Evolutionary conservation across 1,284 basidiomycete genomes (phyloP), one percentile per base, ranked within the genome.

Genomic region (Xanthoconium separans): DNA sequence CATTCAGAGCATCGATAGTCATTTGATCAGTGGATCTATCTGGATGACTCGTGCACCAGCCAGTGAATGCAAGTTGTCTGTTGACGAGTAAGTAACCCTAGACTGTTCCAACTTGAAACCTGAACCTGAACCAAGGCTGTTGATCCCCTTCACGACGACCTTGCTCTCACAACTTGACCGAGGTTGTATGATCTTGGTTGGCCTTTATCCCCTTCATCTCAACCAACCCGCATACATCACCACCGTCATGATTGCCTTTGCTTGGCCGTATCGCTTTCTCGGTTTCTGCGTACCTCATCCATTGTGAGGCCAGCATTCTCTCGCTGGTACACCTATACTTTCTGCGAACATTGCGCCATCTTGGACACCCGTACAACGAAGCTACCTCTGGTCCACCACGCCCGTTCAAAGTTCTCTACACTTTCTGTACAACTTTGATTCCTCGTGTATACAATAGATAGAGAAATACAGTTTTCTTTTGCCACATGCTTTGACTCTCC

Each of bases 401-500:
- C 33, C 43, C 33, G 29, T 41, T 39, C 20, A 48, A 36, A 29
- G 37, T 18, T 30, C 48, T 9, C 47, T 49, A 34, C 53, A 40
- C 41, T 45, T 47, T 54, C 49, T 70, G 54, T 68, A 63, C 50
- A 54, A 44, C 54, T 51, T 56, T 59, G 55, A 44, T 58, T 52
- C 57, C 53, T 65, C 60, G 50, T 70, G 59, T 70, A 22, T 22
- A 64, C 47, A 50, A 40, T 72, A 73, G 59, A 64, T 69, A 70
- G 61, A 55, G 60, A 72, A 71, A 72, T 71, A 72, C 57, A 73
- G 62, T 72, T 72, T 70, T 66, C 59, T 66, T 65, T 71, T 75
- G 77, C 77, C 76, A 79, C 76, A 73, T 70, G 68, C 74, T 72
- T 82, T 82, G 77, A 81, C 79, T 79, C 80, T 82, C 81, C 81